These are phyloP conservation scores for Malus domestica DNA, from an alignment of 306 rosid genomes.

Conservation along the genomic window ASM211411v1 NC_041794.1:31281001-31281500, in stretches of 20 bases:
- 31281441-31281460: background rate
- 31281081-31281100: background rate
- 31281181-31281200: background rate
- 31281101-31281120: background rate
- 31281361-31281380: no score
- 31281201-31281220: background rate
- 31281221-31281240: background rate
- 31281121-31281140: background rate
- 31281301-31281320: no score
- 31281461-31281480: background rate
- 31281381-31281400: no score
- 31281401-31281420: no score
- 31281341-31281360: no score
- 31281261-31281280: no score
- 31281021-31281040: background rate
- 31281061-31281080: background rate
- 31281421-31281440: background rate
- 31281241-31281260: no score
- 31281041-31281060: background rate
- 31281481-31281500: background rate
- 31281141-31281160: background rate
- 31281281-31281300: no score
- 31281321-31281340: no score
- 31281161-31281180: no score
- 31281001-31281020: no score